Conservation (phyloP, 2,329 filamentous ascomycete species). For the Zymoseptoria brevis region DNA sequence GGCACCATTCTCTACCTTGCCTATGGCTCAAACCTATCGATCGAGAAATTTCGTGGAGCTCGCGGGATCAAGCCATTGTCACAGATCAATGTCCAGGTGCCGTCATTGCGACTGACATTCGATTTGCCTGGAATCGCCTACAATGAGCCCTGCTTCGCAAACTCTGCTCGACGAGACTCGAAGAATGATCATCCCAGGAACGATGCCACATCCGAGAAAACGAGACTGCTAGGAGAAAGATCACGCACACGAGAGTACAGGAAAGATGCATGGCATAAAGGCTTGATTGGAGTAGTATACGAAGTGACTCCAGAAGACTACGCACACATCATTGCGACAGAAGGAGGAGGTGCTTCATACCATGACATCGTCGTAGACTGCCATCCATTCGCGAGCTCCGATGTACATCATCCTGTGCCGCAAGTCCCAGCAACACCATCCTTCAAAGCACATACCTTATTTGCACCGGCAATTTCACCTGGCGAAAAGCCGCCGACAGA, state of each 20-base stretch:
- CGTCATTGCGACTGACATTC: conserved; percentile 70
- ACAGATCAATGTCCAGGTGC: conserved; percentile 72
- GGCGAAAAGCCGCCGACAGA: conserved; percentile 27
- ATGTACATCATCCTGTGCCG: conserved; percentile 51
- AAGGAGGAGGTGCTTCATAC: conserved; percentile 82
- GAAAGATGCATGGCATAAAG: conserved; percentile 64
- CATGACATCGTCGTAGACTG: conserved; percentile 75
- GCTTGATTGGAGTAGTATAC: conserved; percentile 88
- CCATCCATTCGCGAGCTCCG: conserved; percentile 53
- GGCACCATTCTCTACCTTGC: conserved; percentile 44
- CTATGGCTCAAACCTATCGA: conserved; percentile 83
- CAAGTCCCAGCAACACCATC: conserved; percentile 53
- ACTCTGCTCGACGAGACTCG: conserved; percentile 55
- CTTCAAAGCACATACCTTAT: conserved; percentile 80
- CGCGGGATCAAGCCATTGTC: conserved; percentile 77
- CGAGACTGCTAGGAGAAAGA: conserved; percentile 19
- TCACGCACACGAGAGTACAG: conserved; percentile 33
- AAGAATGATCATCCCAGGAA: conserved; percentile 18
- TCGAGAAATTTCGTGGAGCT: conserved; percentile 67
- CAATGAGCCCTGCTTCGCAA: conserved; percentile 84
- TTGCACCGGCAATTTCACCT: conserved; percentile 48
- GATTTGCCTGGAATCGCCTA: conserved; percentile 82
- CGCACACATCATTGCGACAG: conserved; percentile 76
- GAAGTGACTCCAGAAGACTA: conserved; percentile 82
- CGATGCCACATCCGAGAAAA: conserved; percentile 26